Evolutionary conservation across 345 rosid genomes (phyloP).

Genomic region (Hypericum perforatum): DNA sequence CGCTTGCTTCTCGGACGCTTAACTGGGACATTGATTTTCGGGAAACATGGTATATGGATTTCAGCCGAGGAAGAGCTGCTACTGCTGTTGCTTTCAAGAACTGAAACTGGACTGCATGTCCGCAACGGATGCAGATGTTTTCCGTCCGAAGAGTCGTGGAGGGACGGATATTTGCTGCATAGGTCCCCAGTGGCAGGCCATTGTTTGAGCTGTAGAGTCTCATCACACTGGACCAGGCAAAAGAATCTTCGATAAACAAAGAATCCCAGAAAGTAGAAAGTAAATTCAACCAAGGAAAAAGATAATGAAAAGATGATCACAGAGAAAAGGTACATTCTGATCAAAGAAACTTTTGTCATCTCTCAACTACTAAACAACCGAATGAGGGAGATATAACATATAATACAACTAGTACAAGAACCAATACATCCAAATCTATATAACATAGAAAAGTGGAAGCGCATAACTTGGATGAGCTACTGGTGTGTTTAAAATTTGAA

Average conservation of each 20-base stretch:
- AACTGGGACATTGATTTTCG: constrained; percentile 26
- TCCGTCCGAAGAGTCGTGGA: constrained; percentile 22
- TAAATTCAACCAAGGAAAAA: no score
- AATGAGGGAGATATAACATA: no score
- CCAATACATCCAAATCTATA: no score
- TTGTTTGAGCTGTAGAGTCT: constrained; percentile 23
- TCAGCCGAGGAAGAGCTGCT: constrained; percentile 44
- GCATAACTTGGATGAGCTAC: no score
- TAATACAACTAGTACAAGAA: no score
- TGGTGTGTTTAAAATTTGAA: no score
- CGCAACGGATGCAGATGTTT: constrained; percentile 36
- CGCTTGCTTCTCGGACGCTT: constrained; percentile 79
- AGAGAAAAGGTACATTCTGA: no score
- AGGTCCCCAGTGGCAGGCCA: constrained; percentile 26
- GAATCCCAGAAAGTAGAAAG: no score
- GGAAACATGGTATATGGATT: constrained; percentile 20
- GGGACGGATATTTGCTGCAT: constrained; percentile 20
- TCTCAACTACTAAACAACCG: no score
- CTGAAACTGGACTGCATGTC: constrained; percentile 65
- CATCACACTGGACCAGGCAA: constrained; percentile 7
- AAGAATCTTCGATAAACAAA: background rate
- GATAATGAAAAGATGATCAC: no score
- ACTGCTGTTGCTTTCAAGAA: constrained; percentile 42
- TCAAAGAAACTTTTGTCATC: no score
- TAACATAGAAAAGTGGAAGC: no score